Conservation (phyloP, 2,329 filamentous ascomycete genomes). For the Geoglossum cookeanum region DNA sequence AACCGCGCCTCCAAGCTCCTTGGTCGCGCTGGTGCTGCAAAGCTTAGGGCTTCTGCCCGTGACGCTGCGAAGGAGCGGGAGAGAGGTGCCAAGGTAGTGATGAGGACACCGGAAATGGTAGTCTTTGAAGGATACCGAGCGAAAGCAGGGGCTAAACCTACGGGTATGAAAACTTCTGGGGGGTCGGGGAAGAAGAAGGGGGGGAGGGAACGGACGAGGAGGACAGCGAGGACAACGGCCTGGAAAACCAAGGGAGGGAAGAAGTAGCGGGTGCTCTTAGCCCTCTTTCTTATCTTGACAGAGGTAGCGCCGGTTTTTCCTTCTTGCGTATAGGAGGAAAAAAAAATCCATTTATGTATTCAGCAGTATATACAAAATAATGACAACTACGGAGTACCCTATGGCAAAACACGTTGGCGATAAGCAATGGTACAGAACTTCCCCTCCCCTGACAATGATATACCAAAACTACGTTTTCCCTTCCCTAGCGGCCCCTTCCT, state of each 20-base stretch:
- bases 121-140: conserved; percentile 71
- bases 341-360: background rate
- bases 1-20: conserved; percentile 60
- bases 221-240: conserved; percentile 23
- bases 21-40: conserved; percentile 44
- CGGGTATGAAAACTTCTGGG: background rate
- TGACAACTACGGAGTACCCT: background rate
- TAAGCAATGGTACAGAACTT: background rate
- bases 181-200: conserved; percentile 20
- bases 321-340: background rate
- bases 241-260: conserved; percentile 26
- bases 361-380: background rate
- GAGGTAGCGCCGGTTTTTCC: too few species aligned
- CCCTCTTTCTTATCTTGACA: background rate
- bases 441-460: too few species aligned
- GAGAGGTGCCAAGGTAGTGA: conserved; percentile 10
- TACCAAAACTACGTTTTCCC: too few species aligned
- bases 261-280: conserved; percentile 7
- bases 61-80: conserved; percentile 3
- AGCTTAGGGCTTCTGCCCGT: conserved; percentile 21
- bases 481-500: background rate
- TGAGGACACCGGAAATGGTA: conserved; percentile 44
- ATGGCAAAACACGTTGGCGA: background rate
- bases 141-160: conserved; percentile 15
- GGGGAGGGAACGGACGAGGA: conserved; percentile 16